These are phyloP conservation scores for Leccinum ochraceum DNA, from an alignment of 768 basidiomycete genomes.

Conservation along the genomic window DNA sequence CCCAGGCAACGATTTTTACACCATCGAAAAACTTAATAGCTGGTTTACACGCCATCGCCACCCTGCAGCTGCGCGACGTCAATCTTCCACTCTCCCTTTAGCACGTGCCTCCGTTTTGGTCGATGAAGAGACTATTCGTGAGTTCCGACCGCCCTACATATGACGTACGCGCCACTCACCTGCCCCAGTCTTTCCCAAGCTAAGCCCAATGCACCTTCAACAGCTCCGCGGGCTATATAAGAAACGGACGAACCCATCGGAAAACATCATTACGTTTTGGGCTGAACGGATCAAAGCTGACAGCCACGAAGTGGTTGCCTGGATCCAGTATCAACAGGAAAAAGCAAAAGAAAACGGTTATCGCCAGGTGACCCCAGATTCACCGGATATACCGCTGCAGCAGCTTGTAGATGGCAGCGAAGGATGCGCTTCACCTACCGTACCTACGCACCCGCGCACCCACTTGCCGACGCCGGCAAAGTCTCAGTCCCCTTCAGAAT, in stretches of 20 bases:
- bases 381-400: conserved; percentile 14
- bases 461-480: conserved; percentile 33
- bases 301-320: conserved; percentile 19
- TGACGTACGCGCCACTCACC: conserved; percentile 7
- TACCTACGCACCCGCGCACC: conserved; percentile 12
- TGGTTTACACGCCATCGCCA: conserved; percentile 30
- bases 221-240: conserved; percentile 23
- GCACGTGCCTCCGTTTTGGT: neutral
- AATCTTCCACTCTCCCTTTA: neutral
- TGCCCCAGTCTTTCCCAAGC: conserved; percentile 27
- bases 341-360: conserved; percentile 16
- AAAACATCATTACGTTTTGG: conserved; percentile 30
- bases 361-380: neutral
- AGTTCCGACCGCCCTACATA: conserved; percentile 7
- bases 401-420: neutral
- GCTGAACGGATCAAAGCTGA: conserved; percentile 24
- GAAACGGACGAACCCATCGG: conserved; percentile 17
- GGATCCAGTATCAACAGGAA: conserved; percentile 33
- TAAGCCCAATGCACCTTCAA: conserved; percentile 24
- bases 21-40: conserved; percentile 14
- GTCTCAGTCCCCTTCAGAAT: conserved; percentile 23
- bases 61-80: neutral
- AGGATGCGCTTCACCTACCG: conserved; percentile 17
- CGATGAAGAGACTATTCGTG: conserved; percentile 31
- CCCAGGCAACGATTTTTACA: conserved; percentile 25